Base-by-base conservation (phyloP, 1,284 basidiomycete genomes). In the Kalmanozyma brasiliensis region DNA sequence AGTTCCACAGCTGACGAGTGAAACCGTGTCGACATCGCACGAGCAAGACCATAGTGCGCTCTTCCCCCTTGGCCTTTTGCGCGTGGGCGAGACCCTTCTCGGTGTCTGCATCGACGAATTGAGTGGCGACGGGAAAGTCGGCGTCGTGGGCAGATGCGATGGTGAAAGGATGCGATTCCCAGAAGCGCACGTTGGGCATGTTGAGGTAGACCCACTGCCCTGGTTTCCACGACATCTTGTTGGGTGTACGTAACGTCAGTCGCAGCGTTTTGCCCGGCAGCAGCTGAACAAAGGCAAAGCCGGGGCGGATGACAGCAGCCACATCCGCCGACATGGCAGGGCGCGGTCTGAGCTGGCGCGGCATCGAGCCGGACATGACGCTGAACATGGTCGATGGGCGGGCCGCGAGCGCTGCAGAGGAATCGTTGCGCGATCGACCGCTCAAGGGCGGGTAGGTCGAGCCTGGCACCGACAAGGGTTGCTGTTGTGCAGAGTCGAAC, bases 91-190 rank as follows among this genome's bases (percentile, higher is more conserved):
- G 36, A 14, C 61, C 69, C 45, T 71, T 62, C 20, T 73, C 61
- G 26, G 52, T 56, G 30, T 72, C 70, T 14, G 51, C 67, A 22
- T 74, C 68, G 41, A 66, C 52, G 40, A 67, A 64, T 36, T 62
- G 60, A 43, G 70, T 68, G n/a, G 73, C 56, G 34, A 59, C 57
- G 7, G 73, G 66, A 23, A 70, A 68, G n/a, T 66, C 68, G 42
- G 75, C 67, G 63, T 90, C 88, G 77, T 88, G 88, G 26, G 89
- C 85, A 35, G 88, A 88, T 17, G 88, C 88, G 60, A 89, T 88
- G 0, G 92, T 93, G 83, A 93, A 94, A 1, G 92, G 92, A 78
- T 94, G 92, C 3, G 88, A 87, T 45, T 89, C 87, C 79, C 89
- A 85, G 40, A 84, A 85, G 8, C 89, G 88, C 11, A 94, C 84